phyloP scores from a whole-genome alignment of 2,329 filamentous ascomycete species.

The Claviceps sp. region DNA sequence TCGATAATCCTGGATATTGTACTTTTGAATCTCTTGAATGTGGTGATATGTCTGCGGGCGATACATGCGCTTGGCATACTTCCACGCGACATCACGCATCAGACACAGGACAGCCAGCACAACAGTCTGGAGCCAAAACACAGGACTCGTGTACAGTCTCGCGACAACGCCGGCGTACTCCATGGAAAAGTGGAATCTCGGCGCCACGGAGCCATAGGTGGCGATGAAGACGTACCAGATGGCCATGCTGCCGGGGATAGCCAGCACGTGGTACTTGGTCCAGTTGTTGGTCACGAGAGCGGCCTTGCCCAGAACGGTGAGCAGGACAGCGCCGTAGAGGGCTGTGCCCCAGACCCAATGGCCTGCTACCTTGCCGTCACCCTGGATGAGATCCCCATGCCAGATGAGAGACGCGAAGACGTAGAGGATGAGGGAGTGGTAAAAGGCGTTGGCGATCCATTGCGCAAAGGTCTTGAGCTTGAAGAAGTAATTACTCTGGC shows the following conservation, averaged over 20 bases:
- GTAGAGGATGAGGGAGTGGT: conserved; percentile 91
- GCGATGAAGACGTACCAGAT: conserved; percentile 89
- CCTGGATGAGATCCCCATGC: conserved; percentile 63
- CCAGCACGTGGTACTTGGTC: conserved; percentile 95
- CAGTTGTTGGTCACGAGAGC: conserved; percentile 92
- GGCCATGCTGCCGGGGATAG: conserved; percentile 83
- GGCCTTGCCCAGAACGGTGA: conserved; percentile 89
- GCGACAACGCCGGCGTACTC: conserved; percentile 82
- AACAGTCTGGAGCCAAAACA: conserved; percentile 86
- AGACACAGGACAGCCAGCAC: conserved; percentile 72
- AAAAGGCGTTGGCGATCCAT: conserved; percentile 90
- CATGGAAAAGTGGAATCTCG: conserved; percentile 63
- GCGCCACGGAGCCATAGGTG: conserved; percentile 74
- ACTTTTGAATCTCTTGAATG: conserved; percentile 99
- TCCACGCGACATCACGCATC: conserved; percentile 84
- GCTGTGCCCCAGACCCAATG: conserved; percentile 97
- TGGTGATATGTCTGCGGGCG: conserved; percentile 92
- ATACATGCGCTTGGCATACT: conserved; percentile 97
- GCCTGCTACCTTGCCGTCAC: conserved; percentile 69
- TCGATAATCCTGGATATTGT: conserved; percentile 97
- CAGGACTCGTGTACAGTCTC: conserved; percentile 61
- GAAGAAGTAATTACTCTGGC: conserved; percentile 89
- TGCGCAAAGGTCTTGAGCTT: conserved; percentile 80
- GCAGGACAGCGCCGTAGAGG: conserved; percentile 86
- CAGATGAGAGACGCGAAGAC: conserved; percentile 71